phyloP scores from a whole-genome alignment of 257 asterid genomes.

The Solanum paucissectum region DNA sequence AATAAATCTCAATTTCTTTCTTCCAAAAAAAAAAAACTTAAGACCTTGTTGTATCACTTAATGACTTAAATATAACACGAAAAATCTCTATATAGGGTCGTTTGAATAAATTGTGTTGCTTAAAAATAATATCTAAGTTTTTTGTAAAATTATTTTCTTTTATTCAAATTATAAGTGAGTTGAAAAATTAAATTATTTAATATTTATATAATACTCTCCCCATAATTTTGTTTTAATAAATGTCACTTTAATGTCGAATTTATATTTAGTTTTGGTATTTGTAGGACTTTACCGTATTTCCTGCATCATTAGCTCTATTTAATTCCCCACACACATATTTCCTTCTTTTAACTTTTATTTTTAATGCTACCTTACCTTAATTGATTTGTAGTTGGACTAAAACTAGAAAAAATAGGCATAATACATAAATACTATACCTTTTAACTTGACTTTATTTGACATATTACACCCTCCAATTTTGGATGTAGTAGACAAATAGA shows the following conservation, averaged over 20 bases:
- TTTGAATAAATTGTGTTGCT: not conserved
- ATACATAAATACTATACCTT: too few species aligned
- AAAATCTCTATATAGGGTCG: not conserved
- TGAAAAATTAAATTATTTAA: not conserved
- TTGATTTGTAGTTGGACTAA: not conserved
- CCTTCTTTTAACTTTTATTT: not conserved
- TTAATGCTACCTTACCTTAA: not conserved
- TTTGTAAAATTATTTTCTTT: not conserved
- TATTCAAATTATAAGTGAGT: not conserved
- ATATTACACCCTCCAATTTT: not conserved
- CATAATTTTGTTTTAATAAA: not conserved
- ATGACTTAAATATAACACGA: not conserved
- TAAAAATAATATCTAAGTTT: not conserved
- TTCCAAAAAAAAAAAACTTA: not conserved
- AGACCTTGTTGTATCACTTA: not conserved
- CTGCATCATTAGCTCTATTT: not conserved
- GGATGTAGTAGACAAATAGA: accelerated
- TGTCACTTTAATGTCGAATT: too few species aligned
- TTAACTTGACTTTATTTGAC: too few species aligned
- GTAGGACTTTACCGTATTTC: not conserved
- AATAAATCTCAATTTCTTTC: not conserved
- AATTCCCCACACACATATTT: not conserved
- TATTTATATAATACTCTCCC: not conserved
- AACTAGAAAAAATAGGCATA: not conserved
- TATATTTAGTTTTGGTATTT: too few species aligned